Evolutionary conservation across 331 rosid genomes (phyloP).

Genomic region (Spiraea crenata): DNA sequence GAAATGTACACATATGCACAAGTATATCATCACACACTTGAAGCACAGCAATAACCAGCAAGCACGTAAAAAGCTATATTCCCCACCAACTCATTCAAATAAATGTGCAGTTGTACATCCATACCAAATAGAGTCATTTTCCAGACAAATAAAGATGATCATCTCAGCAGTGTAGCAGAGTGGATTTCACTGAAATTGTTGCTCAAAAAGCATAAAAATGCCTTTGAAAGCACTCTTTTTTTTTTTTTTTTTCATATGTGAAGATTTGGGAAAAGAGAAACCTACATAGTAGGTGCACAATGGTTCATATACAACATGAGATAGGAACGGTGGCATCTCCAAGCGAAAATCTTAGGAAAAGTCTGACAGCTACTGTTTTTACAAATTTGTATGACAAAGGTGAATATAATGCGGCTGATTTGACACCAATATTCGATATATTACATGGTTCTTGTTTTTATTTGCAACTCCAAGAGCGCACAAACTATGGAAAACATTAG

Average conservation of each 20-base stretch:
- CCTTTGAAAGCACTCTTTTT: background rate
- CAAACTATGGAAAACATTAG: background rate
- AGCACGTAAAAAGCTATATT: constrained; percentile 6
- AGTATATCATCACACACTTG: background rate
- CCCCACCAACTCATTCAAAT: constrained; percentile 3
- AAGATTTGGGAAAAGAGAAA: background rate
- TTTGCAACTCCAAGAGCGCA: background rate
- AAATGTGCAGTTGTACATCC: background rate
- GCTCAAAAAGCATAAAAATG: background rate
- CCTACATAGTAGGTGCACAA: background rate
- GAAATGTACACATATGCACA: background rate
- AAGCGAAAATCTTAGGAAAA: background rate
- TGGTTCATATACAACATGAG: background rate
- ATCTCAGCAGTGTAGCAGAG: background rate
- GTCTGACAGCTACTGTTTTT: background rate
- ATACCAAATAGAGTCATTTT: background rate
- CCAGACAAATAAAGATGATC: background rate
- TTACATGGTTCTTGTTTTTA: background rate
- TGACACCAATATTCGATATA: background rate
- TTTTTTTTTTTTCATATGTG: too few species aligned
- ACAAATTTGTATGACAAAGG: background rate
- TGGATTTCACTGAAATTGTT: background rate
- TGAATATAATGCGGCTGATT: background rate
- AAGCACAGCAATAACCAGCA: constrained; percentile 11
- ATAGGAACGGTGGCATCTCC: background rate